Percentiles rank a stretch among this genome's conserved stretches.
Evolutionary conservation across 371 early-diverging fungal species (phyloP).

Genomic region (Thermomucor indicae-seudaticae): DNA sequence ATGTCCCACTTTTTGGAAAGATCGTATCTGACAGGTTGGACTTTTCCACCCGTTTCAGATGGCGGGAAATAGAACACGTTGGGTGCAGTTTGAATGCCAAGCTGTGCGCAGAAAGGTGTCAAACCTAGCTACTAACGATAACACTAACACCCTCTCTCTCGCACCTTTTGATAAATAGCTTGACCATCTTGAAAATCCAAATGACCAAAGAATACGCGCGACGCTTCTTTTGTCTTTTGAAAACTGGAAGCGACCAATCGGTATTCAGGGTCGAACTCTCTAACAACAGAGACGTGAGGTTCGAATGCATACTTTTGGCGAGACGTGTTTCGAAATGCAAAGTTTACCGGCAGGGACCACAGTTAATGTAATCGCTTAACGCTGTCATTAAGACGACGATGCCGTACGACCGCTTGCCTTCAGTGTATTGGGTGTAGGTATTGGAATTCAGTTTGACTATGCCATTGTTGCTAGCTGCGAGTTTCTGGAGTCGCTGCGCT

Average conservation of each 20-base stretch:
- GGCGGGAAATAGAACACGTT: conserved; percentile 72
- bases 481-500: conserved; percentile 23
- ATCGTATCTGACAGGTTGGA: conserved; percentile 41
- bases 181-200: conserved; percentile 73
- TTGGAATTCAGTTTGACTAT: conserved; percentile 58
- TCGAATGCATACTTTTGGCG: not conserved
- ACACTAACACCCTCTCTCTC: not conserved
- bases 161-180: conserved; percentile 71
- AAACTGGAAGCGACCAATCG: conserved; percentile 59
- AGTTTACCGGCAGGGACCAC: conserved; percentile 74
- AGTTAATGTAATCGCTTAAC: conserved; percentile 59
- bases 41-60: conserved; percentile 49
- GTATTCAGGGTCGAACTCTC: conserved; percentile 75
- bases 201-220: conserved; percentile 61
- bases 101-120: conserved; percentile 20
- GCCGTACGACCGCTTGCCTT: conserved; percentile 76
- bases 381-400: conserved; percentile 76
- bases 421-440: conserved; percentile 59
- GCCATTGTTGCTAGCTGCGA: conserved; percentile 44
- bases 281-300: conserved; percentile 15
- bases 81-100: conserved; percentile 64
- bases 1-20: conserved; percentile 22
- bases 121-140: not conserved
- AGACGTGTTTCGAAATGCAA: not conserved
- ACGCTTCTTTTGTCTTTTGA: conserved; percentile 43